phyloP scores from a whole-genome alignment of 2,329 filamentous ascomycete species.

The Fusarium circinatum region DNA sequence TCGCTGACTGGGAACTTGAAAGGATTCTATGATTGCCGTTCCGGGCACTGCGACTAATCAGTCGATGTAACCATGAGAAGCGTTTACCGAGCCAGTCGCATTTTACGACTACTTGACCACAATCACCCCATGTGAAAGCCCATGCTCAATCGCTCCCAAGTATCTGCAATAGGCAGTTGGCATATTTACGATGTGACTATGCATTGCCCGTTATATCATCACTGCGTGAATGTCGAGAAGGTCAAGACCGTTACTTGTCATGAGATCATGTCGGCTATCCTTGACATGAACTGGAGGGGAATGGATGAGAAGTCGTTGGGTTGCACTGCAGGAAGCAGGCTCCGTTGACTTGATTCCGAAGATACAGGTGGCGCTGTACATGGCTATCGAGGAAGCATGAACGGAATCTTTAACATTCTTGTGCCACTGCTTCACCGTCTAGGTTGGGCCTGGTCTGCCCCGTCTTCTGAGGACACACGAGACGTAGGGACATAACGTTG shows the following conservation, averaged over 20 bases:
- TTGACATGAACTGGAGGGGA: neutral
- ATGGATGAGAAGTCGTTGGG: neutral
- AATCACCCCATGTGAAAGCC: neutral
- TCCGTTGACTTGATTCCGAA: neutral
- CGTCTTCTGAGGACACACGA: slow-evolving; percentile 10
- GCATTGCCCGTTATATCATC: neutral
- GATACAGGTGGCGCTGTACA: slow-evolving; percentile 5
- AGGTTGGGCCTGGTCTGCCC: slow-evolving; percentile 1
- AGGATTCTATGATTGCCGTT: slow-evolving; percentile 9
- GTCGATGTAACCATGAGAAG: slow-evolving; percentile 30
- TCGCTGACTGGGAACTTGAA: slow-evolving; percentile 6
- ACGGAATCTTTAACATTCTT: neutral
- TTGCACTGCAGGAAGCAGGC: neutral
- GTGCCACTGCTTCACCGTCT: slow-evolving; percentile 12
- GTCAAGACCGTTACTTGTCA: neutral
- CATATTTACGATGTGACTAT: neutral
- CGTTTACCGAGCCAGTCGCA: slow-evolving; percentile 36
- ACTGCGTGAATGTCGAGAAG: neutral
- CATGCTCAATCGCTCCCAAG: neutral
- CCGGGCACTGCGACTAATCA: slow-evolving; percentile 1
- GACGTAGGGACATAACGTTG: slow-evolving; percentile 11
- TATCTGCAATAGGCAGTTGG: neutral
- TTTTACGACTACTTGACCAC: slow-evolving; percentile 11
- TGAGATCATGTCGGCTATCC: neutral
- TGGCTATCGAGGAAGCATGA: neutral